Evolutionary conservation across 441 rosid genomes (phyloP).

Genomic region (Populus hybrid): DNA sequence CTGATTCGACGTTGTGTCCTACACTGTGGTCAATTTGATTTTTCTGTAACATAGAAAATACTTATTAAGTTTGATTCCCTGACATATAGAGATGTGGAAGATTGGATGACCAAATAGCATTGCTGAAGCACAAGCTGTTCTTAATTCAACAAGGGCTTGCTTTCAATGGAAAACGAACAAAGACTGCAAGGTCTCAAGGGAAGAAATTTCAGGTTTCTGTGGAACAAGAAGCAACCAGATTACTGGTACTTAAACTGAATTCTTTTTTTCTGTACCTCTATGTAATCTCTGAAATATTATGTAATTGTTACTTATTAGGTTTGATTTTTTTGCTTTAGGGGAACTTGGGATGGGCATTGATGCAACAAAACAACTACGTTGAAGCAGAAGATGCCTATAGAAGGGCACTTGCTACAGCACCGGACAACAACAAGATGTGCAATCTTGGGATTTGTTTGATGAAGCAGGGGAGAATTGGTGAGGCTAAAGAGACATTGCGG

Average conservation of each 20-base stretch:
- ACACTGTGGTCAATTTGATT: not conserved
- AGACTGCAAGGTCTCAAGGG: constrained; percentile 91
- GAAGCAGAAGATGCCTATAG: too few species aligned
- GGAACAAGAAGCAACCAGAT: constrained; percentile 87
- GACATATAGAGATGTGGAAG: constrained; percentile 82
- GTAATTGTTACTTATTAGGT: not conserved
- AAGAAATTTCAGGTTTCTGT: constrained; percentile 94
- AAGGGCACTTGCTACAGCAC: too few species aligned
- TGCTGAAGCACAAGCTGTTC: constrained; percentile 68
- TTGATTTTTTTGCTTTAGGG: constrained; percentile 39
- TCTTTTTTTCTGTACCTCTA: not conserved
- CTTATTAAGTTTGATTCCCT: not conserved
- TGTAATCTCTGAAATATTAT: not conserved
- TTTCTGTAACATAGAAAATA: not conserved
- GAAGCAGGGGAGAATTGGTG: too few species aligned
- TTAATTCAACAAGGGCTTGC: constrained; percentile 89
- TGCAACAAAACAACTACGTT: constrained; percentile 82
- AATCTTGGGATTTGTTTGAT: too few species aligned
- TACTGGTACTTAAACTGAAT: constrained; percentile 43
- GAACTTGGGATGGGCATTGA: constrained; percentile 91
- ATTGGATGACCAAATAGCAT: constrained; percentile 72
- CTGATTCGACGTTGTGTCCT: not conserved
- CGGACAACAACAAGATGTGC: too few species aligned
- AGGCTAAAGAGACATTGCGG: too few species aligned
- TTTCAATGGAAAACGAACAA: constrained; percentile 91